Evolutionary conservation across 768 basidiomycete genomes (phyloP), one percentile per base, ranked within the genome.

Genomic region (Lactarius akahatsu): DNA sequence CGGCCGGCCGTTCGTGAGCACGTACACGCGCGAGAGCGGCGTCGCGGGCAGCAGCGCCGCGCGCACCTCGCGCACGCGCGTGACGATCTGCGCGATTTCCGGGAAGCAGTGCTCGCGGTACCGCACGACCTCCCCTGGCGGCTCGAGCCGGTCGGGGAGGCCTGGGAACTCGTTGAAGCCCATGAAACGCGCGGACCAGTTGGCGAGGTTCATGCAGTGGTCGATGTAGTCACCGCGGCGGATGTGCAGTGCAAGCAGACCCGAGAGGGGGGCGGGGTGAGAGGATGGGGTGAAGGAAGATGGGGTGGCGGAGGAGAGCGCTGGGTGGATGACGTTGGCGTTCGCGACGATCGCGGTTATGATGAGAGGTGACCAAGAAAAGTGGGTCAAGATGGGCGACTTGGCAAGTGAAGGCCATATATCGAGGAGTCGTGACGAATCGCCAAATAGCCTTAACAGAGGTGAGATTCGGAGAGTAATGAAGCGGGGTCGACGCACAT

Each of bases 171-270:
- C 74, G 71, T 81, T 82, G 75, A 81, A 84, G 6, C 77, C 79
- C 57, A 77, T 76, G 76, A 76, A 83, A 4, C 72, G 71, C n/a
- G 77, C 66, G 34, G 70, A 72, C 67, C 71, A 71, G 38, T 69
- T 69, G 3, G 77, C 77, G 43, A 85, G 76, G 59, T 71, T 66
- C 11, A 64, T 59, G 72, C 84, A 85, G 73, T 85, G 83, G 0
- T 67, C 62, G 28, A 73, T 38, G 66, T 77, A 85, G 73, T 84
- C 83, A 4, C 83, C 83, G 34, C 83, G 77, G 7, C 83, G 81
- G 52, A 85, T 74, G 69, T 85, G 84, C 13, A 85, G 71, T 16
- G 76, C 81, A 20, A 85, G 75, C 0, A 83, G 73, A 26, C 82
- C 80, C 9, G 74, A 62, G 34, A 82, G 73, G 7, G 72, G 70